A percentile compares a stretch with the other conserved stretches of the same genome.
Conservation (phyloP, 176 grass and related monocot species). For the Hordeum marinum region DNA sequence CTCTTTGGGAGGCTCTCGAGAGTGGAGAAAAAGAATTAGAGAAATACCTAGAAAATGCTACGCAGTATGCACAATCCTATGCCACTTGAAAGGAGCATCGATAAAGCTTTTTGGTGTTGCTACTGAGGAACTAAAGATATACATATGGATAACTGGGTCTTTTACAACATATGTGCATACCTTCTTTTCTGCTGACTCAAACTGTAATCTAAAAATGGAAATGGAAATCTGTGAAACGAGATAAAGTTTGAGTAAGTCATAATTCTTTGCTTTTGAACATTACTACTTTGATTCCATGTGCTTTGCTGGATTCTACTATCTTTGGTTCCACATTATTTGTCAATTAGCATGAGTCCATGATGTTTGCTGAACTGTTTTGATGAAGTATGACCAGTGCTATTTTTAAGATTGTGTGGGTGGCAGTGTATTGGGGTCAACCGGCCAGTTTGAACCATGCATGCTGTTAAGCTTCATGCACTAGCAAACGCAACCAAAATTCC, state of each 20-base stretch:
- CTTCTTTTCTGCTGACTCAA: constrained; percentile 7
- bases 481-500: too few relatives aligned
- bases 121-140: constrained; percentile 17
- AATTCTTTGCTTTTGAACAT: background rate
- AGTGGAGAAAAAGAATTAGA: constrained; percentile 53
- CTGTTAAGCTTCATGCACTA: too few relatives aligned
- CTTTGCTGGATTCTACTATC: background rate
- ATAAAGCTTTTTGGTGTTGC: constrained; percentile 1
- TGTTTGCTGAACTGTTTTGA: background rate
- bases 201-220: constrained; percentile 35
- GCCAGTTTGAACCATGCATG: constrained; percentile 3
- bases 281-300: background rate
- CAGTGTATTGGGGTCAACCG: background rate
- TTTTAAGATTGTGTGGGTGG: background rate
- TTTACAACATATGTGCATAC: constrained; percentile 8
- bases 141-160: background rate
- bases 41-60: constrained; percentile 51
- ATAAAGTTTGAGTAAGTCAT: constrained; percentile 22
- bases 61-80: constrained; percentile 41
- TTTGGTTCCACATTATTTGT: background rate
- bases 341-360: background rate
- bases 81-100: constrained; percentile 37
- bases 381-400: background rate
- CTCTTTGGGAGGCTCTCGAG: constrained; percentile 52
- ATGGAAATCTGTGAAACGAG: background rate